Evolutionary conservation across 345 rosid species (phyloP).

Genomic region (Pistacia vera): DNA sequence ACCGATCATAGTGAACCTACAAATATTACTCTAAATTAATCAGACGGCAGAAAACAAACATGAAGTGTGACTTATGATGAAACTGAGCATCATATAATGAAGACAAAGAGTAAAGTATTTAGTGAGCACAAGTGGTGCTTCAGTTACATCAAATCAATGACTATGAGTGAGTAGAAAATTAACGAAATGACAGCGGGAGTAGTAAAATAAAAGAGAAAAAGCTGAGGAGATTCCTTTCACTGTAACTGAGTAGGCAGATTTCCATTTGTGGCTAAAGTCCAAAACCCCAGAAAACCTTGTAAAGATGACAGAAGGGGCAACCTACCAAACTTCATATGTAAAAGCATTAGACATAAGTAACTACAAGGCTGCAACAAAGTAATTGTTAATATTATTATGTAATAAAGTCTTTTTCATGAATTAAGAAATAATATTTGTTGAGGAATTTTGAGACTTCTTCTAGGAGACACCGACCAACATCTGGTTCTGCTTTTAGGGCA

Average conservation of each 20-base stretch:
- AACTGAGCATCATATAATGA: not conserved
- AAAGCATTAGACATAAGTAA: not conserved
- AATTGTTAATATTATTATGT: not conserved
- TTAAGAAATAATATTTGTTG: not conserved
- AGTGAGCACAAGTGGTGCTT: not conserved
- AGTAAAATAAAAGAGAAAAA: not conserved
- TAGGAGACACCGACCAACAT: constrained; percentile 47
- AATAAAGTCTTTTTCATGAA: not conserved
- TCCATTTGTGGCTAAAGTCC: constrained; percentile 56
- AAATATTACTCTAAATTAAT: no score
- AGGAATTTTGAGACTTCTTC: constrained; percentile 10
- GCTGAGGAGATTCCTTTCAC: constrained; percentile 37
- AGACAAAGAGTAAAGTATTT: not conserved
- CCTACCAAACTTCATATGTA: constrained; percentile 28
- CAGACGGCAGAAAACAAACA: no score
- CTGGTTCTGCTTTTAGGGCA: constrained; percentile 60
- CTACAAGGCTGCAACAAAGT: not conserved
- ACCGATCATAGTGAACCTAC: no score
- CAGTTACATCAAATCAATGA: constrained; percentile 11
- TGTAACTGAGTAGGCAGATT: constrained; percentile 44
- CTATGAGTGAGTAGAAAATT: not conserved
- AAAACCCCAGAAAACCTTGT: constrained; percentile 44
- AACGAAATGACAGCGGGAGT: constrained; percentile 12
- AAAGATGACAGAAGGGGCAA: constrained; percentile 39
- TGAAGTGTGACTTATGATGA: no score